Conservation (phyloP, 306 rosid species). For the Cicer pinnatifidum region DNA sequence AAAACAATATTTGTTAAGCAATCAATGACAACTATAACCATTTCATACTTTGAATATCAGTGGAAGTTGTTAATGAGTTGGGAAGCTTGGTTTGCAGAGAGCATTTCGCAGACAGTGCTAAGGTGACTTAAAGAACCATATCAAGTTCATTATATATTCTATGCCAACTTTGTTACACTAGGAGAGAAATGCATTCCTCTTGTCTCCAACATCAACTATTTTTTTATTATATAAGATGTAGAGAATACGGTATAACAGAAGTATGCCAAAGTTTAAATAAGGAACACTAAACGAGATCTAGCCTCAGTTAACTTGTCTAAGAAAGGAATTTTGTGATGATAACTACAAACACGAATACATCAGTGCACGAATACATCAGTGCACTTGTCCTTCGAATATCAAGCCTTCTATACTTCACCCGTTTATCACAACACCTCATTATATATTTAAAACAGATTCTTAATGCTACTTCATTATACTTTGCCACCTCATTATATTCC, state of each 20-base stretch:
- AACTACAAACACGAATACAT: slow-evolving; percentile 23
- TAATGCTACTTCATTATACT: too few species aligned
- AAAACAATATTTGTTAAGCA: neutral
- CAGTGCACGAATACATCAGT: slow-evolving; percentile 24
- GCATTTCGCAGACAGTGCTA: slow-evolving; percentile 40
- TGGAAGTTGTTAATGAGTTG: slow-evolving; percentile 36
- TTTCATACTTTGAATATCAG: neutral
- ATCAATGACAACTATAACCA: neutral
- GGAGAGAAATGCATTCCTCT: slow-evolving; percentile 40
- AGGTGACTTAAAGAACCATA: slow-evolving; percentile 33
- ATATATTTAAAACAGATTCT: too few species aligned
- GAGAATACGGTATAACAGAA: slow-evolving; percentile 21
- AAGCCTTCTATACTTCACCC: slow-evolving; percentile 43
- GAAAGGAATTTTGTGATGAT: slow-evolving; percentile 10
- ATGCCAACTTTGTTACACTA: slow-evolving; percentile 42
- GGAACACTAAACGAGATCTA: slow-evolving; percentile 6
- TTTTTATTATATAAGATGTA: slow-evolving; percentile 24
- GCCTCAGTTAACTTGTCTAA: slow-evolving; percentile 8
- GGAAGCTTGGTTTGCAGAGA: slow-evolving; percentile 40
- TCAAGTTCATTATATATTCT: slow-evolving; percentile 24
- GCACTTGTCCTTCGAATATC: slow-evolving; percentile 40
- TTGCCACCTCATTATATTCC: too few species aligned
- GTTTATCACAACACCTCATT: slow-evolving; percentile 16
- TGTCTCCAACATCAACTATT: slow-evolving; percentile 39
- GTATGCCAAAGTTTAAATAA: neutral